Base-by-base conservation (phyloP, 2,329 filamentous ascomycete species). In the Exophiala phaeomuriformis region DNA sequence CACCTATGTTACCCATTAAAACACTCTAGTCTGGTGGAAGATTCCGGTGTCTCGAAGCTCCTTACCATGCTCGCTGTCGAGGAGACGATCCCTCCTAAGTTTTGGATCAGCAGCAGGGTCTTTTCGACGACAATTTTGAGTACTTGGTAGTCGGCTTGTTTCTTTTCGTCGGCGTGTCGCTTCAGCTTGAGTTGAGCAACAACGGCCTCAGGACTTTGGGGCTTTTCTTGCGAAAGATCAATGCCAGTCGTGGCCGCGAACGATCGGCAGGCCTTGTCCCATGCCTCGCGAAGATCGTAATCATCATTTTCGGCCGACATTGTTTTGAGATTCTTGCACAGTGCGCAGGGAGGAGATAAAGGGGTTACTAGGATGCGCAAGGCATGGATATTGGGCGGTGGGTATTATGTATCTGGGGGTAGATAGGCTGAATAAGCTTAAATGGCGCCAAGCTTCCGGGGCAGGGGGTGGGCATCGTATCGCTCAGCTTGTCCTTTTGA, bases 1-100 rank as follows among this genome's bases (percentile, higher is more conserved):
- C 3, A 64, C 50, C 42, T 45, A 29, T 32, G 32, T 5, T 9
- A 19, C 6, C 10, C 12, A 10, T 45, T 12, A 30, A 19, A n/a
- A 19, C 12, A 28, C 29, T 43, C 4, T 5, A 4, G 29, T 32
- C 28, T 7, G 42, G 32, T 6, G 32, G 7, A 45, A 12, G 28
- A 12, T n/a, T 45, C 42, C 39, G 5, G 28, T 5, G 9, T 4
- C 5, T 5, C 42, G 4, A 27, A 10, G 42, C 28, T 32, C 12
- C 30, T 8, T 45, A 45, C 42, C 42, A 45, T 45, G 8, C 42
- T 32, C 5, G 42, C 32, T 2, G 28, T 30, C 31, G 12, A 28
- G 3, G 44, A 8, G 3, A 12, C 32, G 7, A 35, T 47, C 4
- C 32, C 32, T 5, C 32, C 44, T n/a, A 47, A 19, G 19, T 35